phyloP scores from a whole-genome alignment of 495 filamentous ascomycete species.

The Aspergillus biplanus region DNA sequence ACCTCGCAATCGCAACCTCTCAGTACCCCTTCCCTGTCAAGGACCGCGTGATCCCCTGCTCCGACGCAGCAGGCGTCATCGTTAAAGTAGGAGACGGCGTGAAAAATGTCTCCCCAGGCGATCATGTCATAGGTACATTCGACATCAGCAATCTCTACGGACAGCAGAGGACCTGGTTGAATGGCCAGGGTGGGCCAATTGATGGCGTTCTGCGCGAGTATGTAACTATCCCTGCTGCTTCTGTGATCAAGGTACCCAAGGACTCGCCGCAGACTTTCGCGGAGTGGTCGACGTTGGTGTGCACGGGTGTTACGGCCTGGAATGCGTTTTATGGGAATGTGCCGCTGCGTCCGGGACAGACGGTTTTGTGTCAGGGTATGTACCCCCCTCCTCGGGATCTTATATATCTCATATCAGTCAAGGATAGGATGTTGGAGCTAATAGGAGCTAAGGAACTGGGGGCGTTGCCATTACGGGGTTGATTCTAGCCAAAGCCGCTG shows the following conservation, averaged over 20 bases:
- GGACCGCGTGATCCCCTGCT: constrained; percentile 61
- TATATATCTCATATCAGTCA: too few species aligned
- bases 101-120: constrained; percentile 59
- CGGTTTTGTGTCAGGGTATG: constrained; percentile 68
- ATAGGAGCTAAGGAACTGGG: constrained; percentile 55
- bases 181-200: constrained; percentile 64
- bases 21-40: constrained; percentile 62
- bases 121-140: constrained; percentile 70
- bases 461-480: constrained; percentile 73
- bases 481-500: constrained; percentile 75
- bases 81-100: constrained; percentile 65
- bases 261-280: constrained; percentile 56
- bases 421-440: too few species aligned
- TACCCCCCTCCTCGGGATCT: constrained; percentile 1
- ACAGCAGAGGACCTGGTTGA: constrained; percentile 33
- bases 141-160: constrained; percentile 68
- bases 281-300: constrained; percentile 60
- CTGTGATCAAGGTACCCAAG: constrained; percentile 61
- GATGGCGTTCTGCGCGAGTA: constrained; percentile 72
- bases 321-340: constrained; percentile 69
- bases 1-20: constrained; percentile 66
- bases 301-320: constrained; percentile 71
- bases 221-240: constrained; percentile 60
- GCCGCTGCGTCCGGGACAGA: constrained; percentile 57
- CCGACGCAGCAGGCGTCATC: constrained; percentile 73